Evolutionary conservation across 176 grass and related monocot species (phyloP), one percentile per base, ranked within the genome.

Genomic region (Zea mays): DNA sequence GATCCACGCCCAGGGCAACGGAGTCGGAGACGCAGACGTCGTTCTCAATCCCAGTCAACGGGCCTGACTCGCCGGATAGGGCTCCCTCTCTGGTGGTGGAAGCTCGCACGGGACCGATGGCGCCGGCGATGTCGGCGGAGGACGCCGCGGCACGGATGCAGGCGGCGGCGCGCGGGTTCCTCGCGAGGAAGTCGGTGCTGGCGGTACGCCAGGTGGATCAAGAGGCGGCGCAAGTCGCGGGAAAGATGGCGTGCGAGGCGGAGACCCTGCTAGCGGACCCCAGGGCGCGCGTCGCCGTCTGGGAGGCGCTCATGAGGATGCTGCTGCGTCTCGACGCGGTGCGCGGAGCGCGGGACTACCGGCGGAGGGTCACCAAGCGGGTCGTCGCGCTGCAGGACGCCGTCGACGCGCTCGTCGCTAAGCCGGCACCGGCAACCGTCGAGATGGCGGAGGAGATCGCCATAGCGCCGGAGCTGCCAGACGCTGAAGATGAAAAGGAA

Each of bases 381-480:
- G 85, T 88, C 27, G 80, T 94, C 39, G 48, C 71, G 77, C 74
- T 94, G 35, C 91, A 90, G 78, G 91, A 88, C 19, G 78, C 59
- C 16, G 46, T 90, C 14, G 91, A 84, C 79, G 65, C 82, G 8
- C 41, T 62, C n/a, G 74, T 40, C 3, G 27, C 2, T 10, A 15
- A 16, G 62, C 55, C 6, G 21, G 1, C 2, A 33, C 0, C 2
- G 6, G 4, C 39, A 5, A 38, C 39, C 0, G 3, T 5, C 4
- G 37, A 38, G 37, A 2, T 20, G 35, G 49, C 50, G 6, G 33
- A 3, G 34, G 73, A 76, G 39, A 9, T 0, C 3, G 47, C 7
- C 15, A 51, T 5, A 43, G 56, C 1, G 10, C 7, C 38, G 2
- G 46, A 55, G 11, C 6, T 38, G 13, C 14, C 3, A 3, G 15